Evolutionary conservation across 148 eudicot genomes (phyloP).

Genomic region (Suaeda aralocaspica): DNA sequence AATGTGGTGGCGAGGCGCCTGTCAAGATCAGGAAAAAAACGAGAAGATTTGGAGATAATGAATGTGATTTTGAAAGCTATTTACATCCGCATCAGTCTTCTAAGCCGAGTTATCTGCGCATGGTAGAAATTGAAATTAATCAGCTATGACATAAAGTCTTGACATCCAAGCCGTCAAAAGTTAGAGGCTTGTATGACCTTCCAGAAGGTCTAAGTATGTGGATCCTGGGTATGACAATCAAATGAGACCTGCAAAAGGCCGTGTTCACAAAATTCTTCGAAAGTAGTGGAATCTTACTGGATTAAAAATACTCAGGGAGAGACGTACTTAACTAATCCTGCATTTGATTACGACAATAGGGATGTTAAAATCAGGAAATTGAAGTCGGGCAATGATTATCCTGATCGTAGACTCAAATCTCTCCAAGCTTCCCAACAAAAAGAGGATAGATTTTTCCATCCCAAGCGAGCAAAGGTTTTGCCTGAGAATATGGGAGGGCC

Average conservation of each 20-base stretch:
- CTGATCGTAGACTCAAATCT: conserved; percentile 36
- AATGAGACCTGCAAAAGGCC: conserved; percentile 38
- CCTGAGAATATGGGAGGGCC: conserved; percentile 37
- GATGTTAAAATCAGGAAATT: conserved; percentile 43
- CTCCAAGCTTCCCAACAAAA: conserved; percentile 21
- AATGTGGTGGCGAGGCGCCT: conserved; percentile 34
- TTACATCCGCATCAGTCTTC: conserved; percentile 32
- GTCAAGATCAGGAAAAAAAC: conserved; percentile 50
- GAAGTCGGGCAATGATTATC: conserved; percentile 36
- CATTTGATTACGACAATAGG: conserved; percentile 37
- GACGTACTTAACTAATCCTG: conserved; percentile 29
- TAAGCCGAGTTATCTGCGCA: conserved; percentile 36
- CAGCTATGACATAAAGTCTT: conserved; percentile 77
- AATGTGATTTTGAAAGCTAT: conserved; percentile 33
- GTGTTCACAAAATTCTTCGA: conserved; percentile 33
- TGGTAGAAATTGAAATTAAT: conserved; percentile 57
- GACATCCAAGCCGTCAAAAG: conserved; percentile 68
- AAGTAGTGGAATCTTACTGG: conserved; percentile 42
- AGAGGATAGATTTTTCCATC: conserved; percentile 34
- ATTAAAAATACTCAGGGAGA: conserved; percentile 36
- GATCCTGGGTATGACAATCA: conserved; percentile 45
- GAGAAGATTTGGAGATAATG: conserved; percentile 41
- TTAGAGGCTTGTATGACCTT: conserved; percentile 40
- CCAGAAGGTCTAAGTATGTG: conserved; percentile 43
- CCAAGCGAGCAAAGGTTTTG: conserved; percentile 35